phyloP scores from a whole-genome alignment of 2,329 filamentous ascomycete species.

The Dothistroma septosporum region DNA sequence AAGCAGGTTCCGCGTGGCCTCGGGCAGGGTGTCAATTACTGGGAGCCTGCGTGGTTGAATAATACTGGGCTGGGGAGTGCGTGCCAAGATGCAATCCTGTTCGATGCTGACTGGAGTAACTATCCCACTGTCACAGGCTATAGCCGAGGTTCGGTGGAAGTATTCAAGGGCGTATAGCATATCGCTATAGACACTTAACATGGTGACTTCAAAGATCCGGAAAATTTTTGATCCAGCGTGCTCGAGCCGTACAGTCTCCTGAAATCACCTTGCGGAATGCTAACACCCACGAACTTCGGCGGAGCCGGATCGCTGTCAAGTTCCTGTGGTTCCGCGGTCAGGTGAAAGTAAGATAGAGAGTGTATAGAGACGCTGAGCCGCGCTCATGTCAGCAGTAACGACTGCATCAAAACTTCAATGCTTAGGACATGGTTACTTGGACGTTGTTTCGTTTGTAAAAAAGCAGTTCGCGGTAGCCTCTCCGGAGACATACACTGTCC shows the following conservation, averaged over 20 bases:
- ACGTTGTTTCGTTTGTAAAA: no score
- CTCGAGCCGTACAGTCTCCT: not conserved
- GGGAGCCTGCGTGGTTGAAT: conserved; percentile 35
- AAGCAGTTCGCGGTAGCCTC: no score
- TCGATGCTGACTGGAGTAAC: conserved; percentile 27
- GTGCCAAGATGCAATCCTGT: conserved; percentile 31
- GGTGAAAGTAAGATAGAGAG: not conserved
- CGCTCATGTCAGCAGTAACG: not conserved
- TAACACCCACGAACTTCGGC: conserved; percentile 8
- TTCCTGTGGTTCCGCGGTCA: conserved; percentile 13
- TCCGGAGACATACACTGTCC: no score
- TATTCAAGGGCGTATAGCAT: conserved; percentile 22
- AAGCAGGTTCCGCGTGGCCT: conserved; percentile 29
- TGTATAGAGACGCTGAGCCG: conserved; percentile 1
- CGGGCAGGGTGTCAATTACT: conserved; percentile 33
- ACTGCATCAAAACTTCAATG: no score
- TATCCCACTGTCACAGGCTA: conserved; percentile 30
- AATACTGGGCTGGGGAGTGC: conserved; percentile 31
- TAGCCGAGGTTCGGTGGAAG: conserved; percentile 25
- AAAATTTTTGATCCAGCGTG: not conserved
- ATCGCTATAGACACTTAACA: not conserved
- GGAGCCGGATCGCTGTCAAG: conserved; percentile 10
- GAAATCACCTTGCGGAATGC: conserved; percentile 9
- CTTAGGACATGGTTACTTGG: no score
- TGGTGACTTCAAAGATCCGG: not conserved